Evolutionary conservation across 2,329 filamentous ascomycete species (phyloP).

Genomic region (Tolypocladium sp.): DNA sequence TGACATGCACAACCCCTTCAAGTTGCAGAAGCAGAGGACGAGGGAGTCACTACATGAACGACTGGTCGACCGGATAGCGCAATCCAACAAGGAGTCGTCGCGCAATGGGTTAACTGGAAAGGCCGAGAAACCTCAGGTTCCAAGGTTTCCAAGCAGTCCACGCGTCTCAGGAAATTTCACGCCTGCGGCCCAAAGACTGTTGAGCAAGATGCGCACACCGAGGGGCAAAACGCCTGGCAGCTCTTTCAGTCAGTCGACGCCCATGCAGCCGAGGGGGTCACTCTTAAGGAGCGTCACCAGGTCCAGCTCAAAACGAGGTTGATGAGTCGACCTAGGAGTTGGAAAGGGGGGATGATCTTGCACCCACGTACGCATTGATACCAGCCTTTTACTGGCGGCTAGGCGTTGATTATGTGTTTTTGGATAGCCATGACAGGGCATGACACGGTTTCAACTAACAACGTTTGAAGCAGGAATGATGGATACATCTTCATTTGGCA

Average conservation of each 20-base stretch:
- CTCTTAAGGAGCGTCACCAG: slow-evolving; percentile 24
- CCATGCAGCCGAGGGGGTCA: slow-evolving; percentile 28
- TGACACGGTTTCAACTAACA: neutral
- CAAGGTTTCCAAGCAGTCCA: slow-evolving; percentile 60
- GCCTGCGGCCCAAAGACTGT: slow-evolving; percentile 63
- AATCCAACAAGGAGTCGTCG: slow-evolving; percentile 56
- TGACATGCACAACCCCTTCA: slow-evolving; percentile 69
- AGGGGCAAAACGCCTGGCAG: slow-evolving; percentile 20
- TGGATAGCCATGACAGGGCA: neutral
- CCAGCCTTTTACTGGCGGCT: no score
- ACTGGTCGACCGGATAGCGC: slow-evolving; percentile 75
- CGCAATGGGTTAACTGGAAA: slow-evolving; percentile 52
- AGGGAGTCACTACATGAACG: slow-evolving; percentile 76
- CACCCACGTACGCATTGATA: neutral
- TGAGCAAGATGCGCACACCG: slow-evolving; percentile 49
- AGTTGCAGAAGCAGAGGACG: slow-evolving; percentile 62
- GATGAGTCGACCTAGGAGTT: no score
- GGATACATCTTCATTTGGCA: neutral
- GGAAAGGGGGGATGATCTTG: neutral
- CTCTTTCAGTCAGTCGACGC: slow-evolving; percentile 27
- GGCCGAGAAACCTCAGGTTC: slow-evolving; percentile 51
- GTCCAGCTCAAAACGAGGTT: slow-evolving; percentile 11
- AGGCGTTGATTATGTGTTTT: neutral
- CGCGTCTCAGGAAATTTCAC: slow-evolving; percentile 51
- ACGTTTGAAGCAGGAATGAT: neutral